Evolutionary conservation across 345 rosid genomes (phyloP).

Genomic region (Nephelium lappaceum): DNA sequence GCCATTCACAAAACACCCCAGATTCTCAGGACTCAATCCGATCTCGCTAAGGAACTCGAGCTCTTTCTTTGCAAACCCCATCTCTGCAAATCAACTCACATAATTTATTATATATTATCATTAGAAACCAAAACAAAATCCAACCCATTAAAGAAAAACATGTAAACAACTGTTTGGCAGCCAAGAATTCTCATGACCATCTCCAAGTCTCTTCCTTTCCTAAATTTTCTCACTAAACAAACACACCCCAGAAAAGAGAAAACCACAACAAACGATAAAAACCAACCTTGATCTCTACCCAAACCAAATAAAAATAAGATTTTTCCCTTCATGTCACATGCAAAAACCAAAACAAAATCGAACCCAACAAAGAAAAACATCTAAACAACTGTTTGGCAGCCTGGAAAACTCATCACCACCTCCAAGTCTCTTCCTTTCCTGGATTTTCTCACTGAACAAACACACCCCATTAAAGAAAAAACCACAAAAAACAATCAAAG

Average conservation of each 20-base stretch:
- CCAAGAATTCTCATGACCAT: background rate
- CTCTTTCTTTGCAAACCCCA: constrained; percentile 68
- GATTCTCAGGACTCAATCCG: constrained; percentile 63
- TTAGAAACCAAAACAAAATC: background rate
- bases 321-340: no score
- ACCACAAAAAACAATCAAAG: background rate
- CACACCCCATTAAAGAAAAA: background rate
- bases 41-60: constrained; percentile 79
- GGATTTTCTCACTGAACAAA: background rate
- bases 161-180: background rate
- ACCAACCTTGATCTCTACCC: background rate
- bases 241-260: background rate
- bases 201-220: background rate
- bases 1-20: constrained; percentile 76
- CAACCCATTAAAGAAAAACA: background rate
- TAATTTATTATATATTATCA: background rate
- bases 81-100: constrained; percentile 39
- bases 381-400: background rate
- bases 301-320: background rate
- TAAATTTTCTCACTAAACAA: background rate
- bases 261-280: background rate
- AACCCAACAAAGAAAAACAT: background rate
- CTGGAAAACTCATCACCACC: background rate
- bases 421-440: background rate
- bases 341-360: background rate